These are phyloP conservation scores for Plasmodium inui DNA, from an alignment of 169 alveolate genomes.

Conservation along the genomic window DNA sequence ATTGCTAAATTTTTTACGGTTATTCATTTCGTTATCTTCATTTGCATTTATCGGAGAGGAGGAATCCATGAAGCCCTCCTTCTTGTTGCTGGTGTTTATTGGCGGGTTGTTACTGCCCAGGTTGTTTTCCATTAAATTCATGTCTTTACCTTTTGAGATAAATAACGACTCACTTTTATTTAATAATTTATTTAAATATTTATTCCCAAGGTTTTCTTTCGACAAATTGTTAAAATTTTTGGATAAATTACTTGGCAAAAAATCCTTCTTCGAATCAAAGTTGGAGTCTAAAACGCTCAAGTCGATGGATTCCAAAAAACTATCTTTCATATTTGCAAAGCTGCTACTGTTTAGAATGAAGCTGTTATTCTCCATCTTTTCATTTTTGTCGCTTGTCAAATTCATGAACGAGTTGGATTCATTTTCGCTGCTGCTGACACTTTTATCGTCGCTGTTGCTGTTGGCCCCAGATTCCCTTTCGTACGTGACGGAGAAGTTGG, in stretches of 20 bases:
- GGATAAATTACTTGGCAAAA: constrained; percentile 54
- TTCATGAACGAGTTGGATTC: constrained; percentile 65
- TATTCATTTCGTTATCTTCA: constrained; percentile 45
- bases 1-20: constrained; percentile 23
- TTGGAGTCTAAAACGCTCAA: constrained; percentile 69
- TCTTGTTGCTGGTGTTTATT: constrained; percentile 3
- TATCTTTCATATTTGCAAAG: constrained; percentile 61
- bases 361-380: constrained; percentile 53
- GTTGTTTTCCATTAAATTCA: constrained; percentile 9
- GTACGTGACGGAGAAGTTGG: constrained; percentile 65
- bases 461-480: constrained; percentile 63
- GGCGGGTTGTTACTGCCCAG: neutral
- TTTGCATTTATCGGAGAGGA: neutral
- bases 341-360: constrained; percentile 55
- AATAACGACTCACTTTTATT: constrained; percentile 23
- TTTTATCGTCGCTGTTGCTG: constrained; percentile 59
- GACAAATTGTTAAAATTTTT: constrained; percentile 57
- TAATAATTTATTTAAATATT: constrained; percentile 67
- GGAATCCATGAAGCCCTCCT: constrained; percentile 49
- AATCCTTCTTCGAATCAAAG: constrained; percentile 63
- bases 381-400: constrained; percentile 53
- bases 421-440: constrained; percentile 55
- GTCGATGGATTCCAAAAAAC: constrained; percentile 69
- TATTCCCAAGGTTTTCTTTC: constrained; percentile 49
- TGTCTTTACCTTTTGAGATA: constrained; percentile 28